A percentile compares a stretch with the other conserved stretches of the same genome.
These are phyloP conservation scores for Talaromyces sp. DNA, from an alignment of 2,329 filamentous ascomycete species.

Conservation along the genomic window DNA sequence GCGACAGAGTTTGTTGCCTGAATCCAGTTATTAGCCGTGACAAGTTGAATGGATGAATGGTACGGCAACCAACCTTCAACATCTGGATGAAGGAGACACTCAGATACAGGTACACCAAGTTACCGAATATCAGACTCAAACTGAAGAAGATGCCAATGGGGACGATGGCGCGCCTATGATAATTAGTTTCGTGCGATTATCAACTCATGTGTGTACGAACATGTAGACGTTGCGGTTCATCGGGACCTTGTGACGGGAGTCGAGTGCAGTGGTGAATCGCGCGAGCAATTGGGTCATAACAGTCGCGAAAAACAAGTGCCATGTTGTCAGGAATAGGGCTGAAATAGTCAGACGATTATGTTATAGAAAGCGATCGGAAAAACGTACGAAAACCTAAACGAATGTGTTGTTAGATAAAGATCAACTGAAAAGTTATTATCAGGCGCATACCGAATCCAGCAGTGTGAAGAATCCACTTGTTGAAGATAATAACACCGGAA, in stretches of 20 bases:
- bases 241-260: slow-evolving; percentile 92
- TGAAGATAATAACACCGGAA: slow-evolving; percentile 95
- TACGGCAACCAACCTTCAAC: slow-evolving; percentile 63
- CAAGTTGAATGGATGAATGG: slow-evolving; percentile 44
- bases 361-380: too few relatives aligned
- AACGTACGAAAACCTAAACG: slow-evolving; percentile 5
- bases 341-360: not conserved
- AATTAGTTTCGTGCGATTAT: not conserved
- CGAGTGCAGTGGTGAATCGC: slow-evolving; percentile 81
- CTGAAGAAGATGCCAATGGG: slow-evolving; percentile 96
- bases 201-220: not conserved
- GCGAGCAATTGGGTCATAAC: slow-evolving; percentile 92
- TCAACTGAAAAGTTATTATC: slow-evolving; percentile 21
- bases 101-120: slow-evolving; percentile 91
- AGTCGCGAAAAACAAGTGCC: slow-evolving; percentile 90
- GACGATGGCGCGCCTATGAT: slow-evolving; percentile 69
- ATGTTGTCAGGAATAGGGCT: slow-evolving; percentile 75
- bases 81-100: slow-evolving; percentile 95
- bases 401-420: not conserved
- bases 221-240: slow-evolving; percentile 94
- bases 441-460: slow-evolving; percentile 69
- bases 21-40: not conserved
- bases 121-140: slow-evolving; percentile 91
- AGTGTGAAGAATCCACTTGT: slow-evolving; percentile 95
- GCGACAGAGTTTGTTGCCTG: slow-evolving; percentile 92